Base-by-base conservation (phyloP, 129 eudicot genomes). In the Centella asiatica region DNA sequence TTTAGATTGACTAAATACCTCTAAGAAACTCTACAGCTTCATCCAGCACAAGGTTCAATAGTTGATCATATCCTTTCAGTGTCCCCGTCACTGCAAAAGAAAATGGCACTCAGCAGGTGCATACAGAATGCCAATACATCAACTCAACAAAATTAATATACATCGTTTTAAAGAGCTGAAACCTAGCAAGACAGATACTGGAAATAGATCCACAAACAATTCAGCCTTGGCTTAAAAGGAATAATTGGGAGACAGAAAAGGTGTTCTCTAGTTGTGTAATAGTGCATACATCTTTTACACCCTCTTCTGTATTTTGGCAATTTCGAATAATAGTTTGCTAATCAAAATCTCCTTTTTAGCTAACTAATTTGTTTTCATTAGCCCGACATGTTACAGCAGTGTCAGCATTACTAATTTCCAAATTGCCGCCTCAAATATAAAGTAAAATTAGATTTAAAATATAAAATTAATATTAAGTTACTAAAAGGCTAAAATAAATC, bases 41-140 rank as follows among this genome's bases (percentile, higher is more conserved):
- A 76, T 92, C 99, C 79, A 92, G 50, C 20, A 92, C 99, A 76
- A 92, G 96, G 72, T 92, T 92, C 69, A 92, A 76, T 82, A 92
- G 67, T 66, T 92, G 99, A 58, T 92, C 99, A 74, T 92, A 92
- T 37, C 99, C 99, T 75, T 92, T 92, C 40, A 92, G 78, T 6
- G 96, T 92, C 54, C 99, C 99, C 8, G 88, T 73, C 80, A 92
- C 99, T 92, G 66, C 26, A 59, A 37, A 28, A 57, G 6, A 66
- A 59, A 65, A 57, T 0, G 32, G 55, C 39, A 39, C 3, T 19
- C 51, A 0, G 8, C 51, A n/a, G 51, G 24, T 17, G 32, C 26
- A 57, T 15, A 19, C 47, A 7, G 42, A 57, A 57, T 57, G 24
- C 62, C 31, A 4, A 29, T n/a, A 6, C 62, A 32, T 4, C 13